Evolutionary conservation across 108 stramenopile genomes (phyloP).

Genomic region (Cyclotella atomus): DNA sequence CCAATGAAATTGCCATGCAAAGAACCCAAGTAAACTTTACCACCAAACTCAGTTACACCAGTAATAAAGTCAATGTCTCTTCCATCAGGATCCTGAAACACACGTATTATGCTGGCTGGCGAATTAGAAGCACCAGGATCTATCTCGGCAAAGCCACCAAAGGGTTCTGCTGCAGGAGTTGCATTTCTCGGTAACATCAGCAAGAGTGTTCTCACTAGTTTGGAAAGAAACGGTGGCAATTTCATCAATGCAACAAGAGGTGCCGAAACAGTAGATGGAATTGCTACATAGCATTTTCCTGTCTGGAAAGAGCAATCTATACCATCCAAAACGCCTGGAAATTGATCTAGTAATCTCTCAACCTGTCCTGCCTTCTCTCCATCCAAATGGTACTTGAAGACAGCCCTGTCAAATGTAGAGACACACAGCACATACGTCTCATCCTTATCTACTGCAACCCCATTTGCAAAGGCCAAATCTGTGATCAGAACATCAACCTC

Average conservation of each 20-base stretch:
- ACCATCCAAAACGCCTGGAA: conserved; percentile 60
- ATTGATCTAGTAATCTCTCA: conserved; percentile 51
- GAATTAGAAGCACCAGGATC: conserved; percentile 30
- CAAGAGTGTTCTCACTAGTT: conserved; percentile 47
- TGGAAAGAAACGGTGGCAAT: conserved; percentile 37
- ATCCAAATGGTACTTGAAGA: conserved; percentile 60
- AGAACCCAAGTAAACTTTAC: conserved; percentile 76
- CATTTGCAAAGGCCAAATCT: conserved; percentile 68
- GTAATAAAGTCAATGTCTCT: conserved; percentile 56
- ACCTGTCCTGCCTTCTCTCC: conserved; percentile 50
- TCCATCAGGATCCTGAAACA: conserved; percentile 72
- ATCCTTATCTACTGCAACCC: conserved; percentile 62
- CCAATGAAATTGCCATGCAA: conserved; percentile 67
- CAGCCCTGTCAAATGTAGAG: conserved; percentile 42
- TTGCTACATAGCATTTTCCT: conserved; percentile 51
- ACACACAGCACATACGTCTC: conserved; percentile 54
- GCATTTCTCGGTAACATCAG: conserved; percentile 54
- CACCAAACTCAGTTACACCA: conserved; percentile 60
- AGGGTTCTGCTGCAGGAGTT: conserved; percentile 31
- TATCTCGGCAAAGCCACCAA: conserved; percentile 61
- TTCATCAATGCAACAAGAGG: conserved; percentile 20
- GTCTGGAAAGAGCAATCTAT: conserved; percentile 57
- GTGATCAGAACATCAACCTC: conserved; percentile 56
- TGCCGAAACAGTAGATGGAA: conserved; percentile 25
- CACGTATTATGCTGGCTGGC: conserved; percentile 29